Evolutionary conservation across 306 rosid genomes (phyloP).

Genomic region (Cajanus cajan): DNA sequence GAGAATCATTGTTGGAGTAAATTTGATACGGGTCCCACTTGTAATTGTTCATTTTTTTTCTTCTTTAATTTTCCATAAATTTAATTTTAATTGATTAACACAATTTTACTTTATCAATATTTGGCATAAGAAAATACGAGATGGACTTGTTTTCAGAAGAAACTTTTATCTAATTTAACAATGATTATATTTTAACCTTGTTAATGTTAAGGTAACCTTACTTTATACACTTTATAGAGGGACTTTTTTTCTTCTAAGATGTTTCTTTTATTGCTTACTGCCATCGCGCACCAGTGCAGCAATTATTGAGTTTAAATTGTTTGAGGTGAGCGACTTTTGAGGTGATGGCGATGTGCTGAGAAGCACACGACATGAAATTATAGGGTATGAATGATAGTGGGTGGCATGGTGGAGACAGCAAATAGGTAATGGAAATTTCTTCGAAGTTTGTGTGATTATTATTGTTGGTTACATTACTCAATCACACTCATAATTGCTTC

Average conservation of each 20-base stretch:
- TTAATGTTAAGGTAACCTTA: background rate
- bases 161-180: too few relatives aligned
- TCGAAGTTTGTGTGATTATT: slow-evolving; percentile 26
- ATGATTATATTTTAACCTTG: background rate
- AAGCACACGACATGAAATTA: slow-evolving; percentile 20
- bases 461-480: slow-evolving; percentile 5
- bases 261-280: background rate
- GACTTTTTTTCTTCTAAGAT: background rate
- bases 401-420: slow-evolving; percentile 32
- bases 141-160: background rate
- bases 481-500: slow-evolving; percentile 33
- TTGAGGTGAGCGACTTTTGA: slow-evolving; percentile 32
- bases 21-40: slow-evolving; percentile 24
- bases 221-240: background rate
- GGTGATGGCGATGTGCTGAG: slow-evolving; percentile 24
- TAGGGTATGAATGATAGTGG: slow-evolving; percentile 23
- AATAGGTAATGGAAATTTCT: slow-evolving; percentile 20
- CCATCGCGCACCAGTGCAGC: background rate
- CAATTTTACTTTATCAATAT: slow-evolving; percentile 2
- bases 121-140: background rate
- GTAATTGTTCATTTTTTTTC: slow-evolving; percentile 22
- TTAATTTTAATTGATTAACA: slow-evolving; percentile 10
- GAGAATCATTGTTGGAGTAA: slow-evolving; percentile 24
- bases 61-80: background rate
- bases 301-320: slow-evolving; percentile 24